Conservation (phyloP, 106 monocot genomes). For the Apostasia ramifera region DNA sequence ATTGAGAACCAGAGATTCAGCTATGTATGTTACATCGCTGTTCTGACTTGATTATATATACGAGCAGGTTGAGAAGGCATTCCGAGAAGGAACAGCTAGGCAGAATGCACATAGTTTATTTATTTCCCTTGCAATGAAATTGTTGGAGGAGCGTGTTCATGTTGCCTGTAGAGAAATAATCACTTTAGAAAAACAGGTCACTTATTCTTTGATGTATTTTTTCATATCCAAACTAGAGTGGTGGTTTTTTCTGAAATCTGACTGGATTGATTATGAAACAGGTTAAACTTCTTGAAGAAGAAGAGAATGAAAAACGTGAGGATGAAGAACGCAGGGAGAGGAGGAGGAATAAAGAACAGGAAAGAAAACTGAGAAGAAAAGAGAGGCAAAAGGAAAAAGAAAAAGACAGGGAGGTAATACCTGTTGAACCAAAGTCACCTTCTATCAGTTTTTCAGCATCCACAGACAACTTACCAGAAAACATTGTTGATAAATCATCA, state of each 20-base stretch:
- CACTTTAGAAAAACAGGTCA: slow-evolving; percentile 86
- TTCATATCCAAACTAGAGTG: neutral
- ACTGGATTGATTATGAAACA: slow-evolving; percentile 18
- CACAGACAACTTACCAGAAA: slow-evolving; percentile 25
- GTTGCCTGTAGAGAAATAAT: slow-evolving; percentile 98
- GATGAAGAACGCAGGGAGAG: slow-evolving; percentile 93
- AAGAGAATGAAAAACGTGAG: slow-evolving; percentile 91
- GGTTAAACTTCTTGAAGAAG: slow-evolving; percentile 95
- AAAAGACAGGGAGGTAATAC: slow-evolving; percentile 45
- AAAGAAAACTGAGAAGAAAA: slow-evolving; percentile 86
- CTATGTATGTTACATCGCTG: no score
- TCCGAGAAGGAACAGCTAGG: slow-evolving; percentile 93
- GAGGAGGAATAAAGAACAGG: slow-evolving; percentile 74
- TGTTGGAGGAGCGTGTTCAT: slow-evolving; percentile 84
- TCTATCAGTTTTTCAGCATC: slow-evolving; percentile 1
- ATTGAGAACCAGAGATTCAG: no score
- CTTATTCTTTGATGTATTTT: neutral
- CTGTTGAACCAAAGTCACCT: slow-evolving; percentile 27
- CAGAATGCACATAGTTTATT: slow-evolving; percentile 94
- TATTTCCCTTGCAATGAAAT: slow-evolving; percentile 74
- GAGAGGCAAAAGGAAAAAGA: slow-evolving; percentile 84
- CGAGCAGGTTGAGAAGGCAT: slow-evolving; percentile 93
- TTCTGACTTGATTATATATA: neutral
- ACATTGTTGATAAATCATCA: slow-evolving; percentile 25
- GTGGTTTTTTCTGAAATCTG: slow-evolving; percentile 3